A percentile compares a stretch with the other conserved stretches of the same genome.
These are phyloP conservation scores for Dipteronia dyeriana DNA, from an alignment of 345 rosid species.

Conservation along the genomic window DNA sequence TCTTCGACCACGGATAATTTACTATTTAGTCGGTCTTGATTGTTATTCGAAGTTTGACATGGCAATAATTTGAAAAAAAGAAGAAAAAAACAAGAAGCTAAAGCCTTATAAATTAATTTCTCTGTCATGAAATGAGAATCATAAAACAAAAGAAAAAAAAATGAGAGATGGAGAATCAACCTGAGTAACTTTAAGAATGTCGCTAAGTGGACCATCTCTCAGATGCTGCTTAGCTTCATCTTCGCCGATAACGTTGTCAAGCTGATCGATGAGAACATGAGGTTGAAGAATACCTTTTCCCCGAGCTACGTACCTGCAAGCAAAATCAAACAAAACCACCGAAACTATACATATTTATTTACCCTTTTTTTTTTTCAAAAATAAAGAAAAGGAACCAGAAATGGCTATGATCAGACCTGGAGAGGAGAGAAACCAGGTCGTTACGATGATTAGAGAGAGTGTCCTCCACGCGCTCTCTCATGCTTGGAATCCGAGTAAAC, in stretches of 20 bases:
- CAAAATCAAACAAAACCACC: constrained; percentile 21
- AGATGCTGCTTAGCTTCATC: constrained; percentile 53
- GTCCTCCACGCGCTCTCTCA: constrained; percentile 85
- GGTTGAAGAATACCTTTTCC: constrained; percentile 93
- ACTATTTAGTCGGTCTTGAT: background rate
- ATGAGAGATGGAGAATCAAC: constrained; percentile 27
- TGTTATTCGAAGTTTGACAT: too few species aligned
- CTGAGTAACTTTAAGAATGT: constrained; percentile 74
- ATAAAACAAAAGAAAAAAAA: background rate
- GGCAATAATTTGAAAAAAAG: too few species aligned
- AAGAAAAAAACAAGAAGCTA: too few species aligned
- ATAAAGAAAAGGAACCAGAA: background rate
- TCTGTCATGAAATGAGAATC: background rate
- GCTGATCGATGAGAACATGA: constrained; percentile 83
- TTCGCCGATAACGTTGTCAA: constrained; percentile 57
- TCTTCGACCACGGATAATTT: background rate
- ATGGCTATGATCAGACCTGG: constrained; percentile 50
- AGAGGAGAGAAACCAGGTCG: constrained; percentile 88
- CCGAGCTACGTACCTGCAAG: constrained; percentile 83
- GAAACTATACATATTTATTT: background rate
- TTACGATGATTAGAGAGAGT: constrained; percentile 89
- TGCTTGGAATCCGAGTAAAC: constrained; percentile 64
- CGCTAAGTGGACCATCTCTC: constrained; percentile 71
- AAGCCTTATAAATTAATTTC: constrained; percentile 5
- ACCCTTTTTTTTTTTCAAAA: background rate